Base-by-base conservation (phyloP, 1,139 yeast species). In the Debaryomyces robertsiae region DNA sequence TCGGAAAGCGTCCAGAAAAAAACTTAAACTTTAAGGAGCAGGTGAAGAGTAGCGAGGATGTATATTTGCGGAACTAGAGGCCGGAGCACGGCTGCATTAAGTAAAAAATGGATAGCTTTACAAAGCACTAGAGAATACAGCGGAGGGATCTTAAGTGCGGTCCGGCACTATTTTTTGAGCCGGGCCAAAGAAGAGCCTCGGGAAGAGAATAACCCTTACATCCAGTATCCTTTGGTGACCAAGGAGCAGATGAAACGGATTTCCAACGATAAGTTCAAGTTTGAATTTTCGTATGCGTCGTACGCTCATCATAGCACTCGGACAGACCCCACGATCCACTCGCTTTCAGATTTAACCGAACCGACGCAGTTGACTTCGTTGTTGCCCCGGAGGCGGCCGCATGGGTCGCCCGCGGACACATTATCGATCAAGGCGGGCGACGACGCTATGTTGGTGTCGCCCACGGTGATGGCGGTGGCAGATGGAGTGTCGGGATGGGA, bases 401-500 rank as follows among this genome's bases (percentile, higher is more conserved):
- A 69, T 30, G 81, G 81, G 1, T 73, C 79, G 9, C 81, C 81
- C 0, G 66, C 65, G 17, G 82, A 77, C 46, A 77, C 83, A 0
- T 57, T 77, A 5, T 73, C 79, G 9, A 67, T 78, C 32, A 73
- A 73, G 47, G 79, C 79, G 9, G 84, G 84, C 1, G 84, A 79
- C 47, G 84, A 79, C 53, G 81, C 84, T n/a, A 75, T 78, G 77
- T 60, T 79, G 35, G 77, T 77, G 3, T 75, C 82, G 3, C 79
- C 82, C 1, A 68, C 77, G 6, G 70, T 79, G 22, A 52, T 79
- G 39, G 84, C 80, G 1, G 70, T 79, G 6, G 84, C 84, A 2
- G 84, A 79, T 53, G 84, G 84, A 0, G 82, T 79, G 6, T 72
- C 79, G 22, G 82, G 82, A 2, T 79, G 84, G 84, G 77, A 75